phyloP scores from a whole-genome alignment of 495 filamentous ascomycete genomes.

The Delitschia confertaspora region DNA sequence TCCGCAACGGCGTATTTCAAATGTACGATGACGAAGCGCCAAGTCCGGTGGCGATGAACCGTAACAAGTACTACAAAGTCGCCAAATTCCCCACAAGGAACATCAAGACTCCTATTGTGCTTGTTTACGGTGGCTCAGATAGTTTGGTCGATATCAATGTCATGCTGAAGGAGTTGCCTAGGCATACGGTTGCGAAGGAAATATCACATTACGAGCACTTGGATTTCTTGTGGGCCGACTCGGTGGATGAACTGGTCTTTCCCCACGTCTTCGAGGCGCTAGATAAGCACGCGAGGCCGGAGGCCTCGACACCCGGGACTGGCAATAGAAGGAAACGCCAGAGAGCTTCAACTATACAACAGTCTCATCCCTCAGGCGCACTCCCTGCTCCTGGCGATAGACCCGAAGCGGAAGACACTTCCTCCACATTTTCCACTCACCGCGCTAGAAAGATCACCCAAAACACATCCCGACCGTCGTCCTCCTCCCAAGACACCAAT shows the following conservation, averaged over 20 bases:
- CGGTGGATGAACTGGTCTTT: constrained; percentile 76
- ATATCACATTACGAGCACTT: constrained; percentile 91
- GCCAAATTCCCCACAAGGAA: constrained; percentile 94
- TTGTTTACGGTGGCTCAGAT: constrained; percentile 88
- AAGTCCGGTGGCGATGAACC: constrained; percentile 44
- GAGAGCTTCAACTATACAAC: constrained; percentile 2
- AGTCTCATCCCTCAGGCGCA: constrained; percentile 14
- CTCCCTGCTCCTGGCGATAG: constrained; percentile 16
- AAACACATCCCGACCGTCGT: constrained; percentile 6
- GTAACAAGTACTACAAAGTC: constrained; percentile 70
- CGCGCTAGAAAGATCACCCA: constrained; percentile 18
- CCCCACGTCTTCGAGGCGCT: constrained; percentile 83
- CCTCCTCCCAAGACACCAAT: constrained; percentile 1
- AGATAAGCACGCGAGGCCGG: constrained; percentile 35
- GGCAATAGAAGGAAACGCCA: constrained; percentile 9
- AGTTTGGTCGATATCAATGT: constrained; percentile 90
- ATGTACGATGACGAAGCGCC: constrained; percentile 96
- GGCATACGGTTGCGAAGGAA: constrained; percentile 70
- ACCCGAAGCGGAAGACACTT: constrained; percentile 22
- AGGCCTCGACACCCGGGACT: neutral
- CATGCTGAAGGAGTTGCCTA: constrained; percentile 81
- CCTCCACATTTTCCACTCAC: constrained; percentile 8
- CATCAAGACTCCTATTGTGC: constrained; percentile 89
- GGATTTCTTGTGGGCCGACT: constrained; percentile 90
- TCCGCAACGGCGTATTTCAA: constrained; percentile 87